Evolutionary conservation across 805 yeast species (phyloP), one percentile per base, ranked within the genome.

Genomic region (Debaryomyces hansenii): DNA sequence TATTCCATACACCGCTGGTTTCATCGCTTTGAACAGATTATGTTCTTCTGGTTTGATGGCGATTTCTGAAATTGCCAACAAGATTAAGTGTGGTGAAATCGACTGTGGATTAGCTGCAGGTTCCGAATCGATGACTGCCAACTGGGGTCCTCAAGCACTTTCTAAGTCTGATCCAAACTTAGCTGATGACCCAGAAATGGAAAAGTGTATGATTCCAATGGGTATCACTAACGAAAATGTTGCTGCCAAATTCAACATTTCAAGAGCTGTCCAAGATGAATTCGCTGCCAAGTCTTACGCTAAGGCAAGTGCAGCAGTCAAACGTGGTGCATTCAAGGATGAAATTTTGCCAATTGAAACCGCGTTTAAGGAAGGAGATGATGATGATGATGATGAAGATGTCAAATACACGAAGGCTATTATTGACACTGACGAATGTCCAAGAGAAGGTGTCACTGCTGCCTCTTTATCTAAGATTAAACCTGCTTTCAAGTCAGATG

Each of bases 21-120:
- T 91, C 57, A 70, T 82, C 59, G 90, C 96, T 12, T 63, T 92
- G 53, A 92, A 92, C 75, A 83, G 98, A 70, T 97, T 91, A 67
- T 92, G 98, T 68, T 89, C 97, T 6, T 87, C 96, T 2, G 97
- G 97, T 21, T 75, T 92, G 59, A 87, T 90, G 79, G 95, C 96
- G 11, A 82, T 91, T 32, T 85, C 87, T 60, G 94, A 88, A 63
- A 80, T 92, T 57, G 96, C 97, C 55, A 88, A 86, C 72, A 89
- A 88, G 72, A 91, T 92, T 62, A 74, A 75, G 57, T 71, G 80
- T 48, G 97, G 97, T 36, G 96, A 91, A 76, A 90, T 92, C 58
- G 88, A 83, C 54, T 78, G 92, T 58, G 98, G 98, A 46, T 73
- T 92, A 45, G 98, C 94, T 18, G 85, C 84, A 40, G 98, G 98